Conservation (phyloP, 208 protist genomes). For the Crithidia acanthocephali region DNA sequence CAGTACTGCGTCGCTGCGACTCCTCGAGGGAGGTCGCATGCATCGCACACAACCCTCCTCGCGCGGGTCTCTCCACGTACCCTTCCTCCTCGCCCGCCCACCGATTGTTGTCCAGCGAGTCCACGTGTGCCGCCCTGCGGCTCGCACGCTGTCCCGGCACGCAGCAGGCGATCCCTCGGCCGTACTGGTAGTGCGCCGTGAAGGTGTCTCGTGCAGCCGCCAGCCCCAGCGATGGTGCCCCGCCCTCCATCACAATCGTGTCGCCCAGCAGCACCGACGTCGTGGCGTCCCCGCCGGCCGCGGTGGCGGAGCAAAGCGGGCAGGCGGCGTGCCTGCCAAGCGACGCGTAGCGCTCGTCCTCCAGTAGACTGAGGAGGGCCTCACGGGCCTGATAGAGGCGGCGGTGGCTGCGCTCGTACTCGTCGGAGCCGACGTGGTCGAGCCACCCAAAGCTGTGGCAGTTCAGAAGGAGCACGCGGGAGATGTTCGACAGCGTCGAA, state of each 20-base stretch:
- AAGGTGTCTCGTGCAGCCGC: constrained; percentile 35
- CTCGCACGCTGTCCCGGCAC: constrained; percentile 27
- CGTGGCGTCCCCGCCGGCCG: constrained; percentile 19
- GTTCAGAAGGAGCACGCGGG: constrained; percentile 62
- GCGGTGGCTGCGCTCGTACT: constrained; percentile 55
- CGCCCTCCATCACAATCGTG: constrained; percentile 69
- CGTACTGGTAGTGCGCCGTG: constrained; percentile 58
- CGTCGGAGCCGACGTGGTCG: constrained; percentile 45
- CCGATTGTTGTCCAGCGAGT: neutral
- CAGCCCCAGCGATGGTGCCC: constrained; percentile 54
- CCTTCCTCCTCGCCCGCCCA: neutral
- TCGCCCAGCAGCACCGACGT: constrained; percentile 60
- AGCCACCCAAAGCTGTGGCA: constrained; percentile 72
- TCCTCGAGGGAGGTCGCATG: neutral
- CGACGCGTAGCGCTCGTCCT: constrained; percentile 38
- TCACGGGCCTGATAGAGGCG: constrained; percentile 39
- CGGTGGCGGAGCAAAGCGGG: constrained; percentile 21
- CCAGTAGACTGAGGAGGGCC: constrained; percentile 28
- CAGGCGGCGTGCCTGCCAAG: constrained; percentile 29
- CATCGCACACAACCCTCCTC: constrained; percentile 9
- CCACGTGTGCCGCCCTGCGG: neutral
- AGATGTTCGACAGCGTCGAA: constrained; percentile 19
- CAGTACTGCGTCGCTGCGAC: neutral
- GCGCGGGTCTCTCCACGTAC: neutral
- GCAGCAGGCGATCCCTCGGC: constrained; percentile 64